These are phyloP conservation scores for Baorangia bicolor DNA, from an alignment of 768 basidiomycete species.

Conservation along the genomic window DNA sequence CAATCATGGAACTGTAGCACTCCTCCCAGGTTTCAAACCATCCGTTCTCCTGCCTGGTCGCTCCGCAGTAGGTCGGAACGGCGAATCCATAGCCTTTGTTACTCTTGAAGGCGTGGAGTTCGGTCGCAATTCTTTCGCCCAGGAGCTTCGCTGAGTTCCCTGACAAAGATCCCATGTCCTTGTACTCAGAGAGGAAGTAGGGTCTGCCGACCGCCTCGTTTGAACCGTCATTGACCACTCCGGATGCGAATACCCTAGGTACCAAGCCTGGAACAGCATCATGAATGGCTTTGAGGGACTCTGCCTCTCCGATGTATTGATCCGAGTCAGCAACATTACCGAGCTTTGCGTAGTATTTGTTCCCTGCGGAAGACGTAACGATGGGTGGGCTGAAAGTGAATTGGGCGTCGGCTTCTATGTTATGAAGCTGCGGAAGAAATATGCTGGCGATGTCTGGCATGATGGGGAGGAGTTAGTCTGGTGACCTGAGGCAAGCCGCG, in stretches of 20 bases:
- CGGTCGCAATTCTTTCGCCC: conserved; percentile 61
- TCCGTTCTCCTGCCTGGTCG: conserved; percentile 67
- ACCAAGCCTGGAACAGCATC: conserved; percentile 66
- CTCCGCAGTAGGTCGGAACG: conserved; percentile 76
- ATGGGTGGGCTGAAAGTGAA: conserved; percentile 47
- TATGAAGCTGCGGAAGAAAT: conserved; percentile 45
- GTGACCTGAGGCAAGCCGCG: too few species aligned
- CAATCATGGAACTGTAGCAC: conserved; percentile 63
- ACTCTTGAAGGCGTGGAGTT: conserved; percentile 60
- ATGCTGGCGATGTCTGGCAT: conserved; percentile 18
- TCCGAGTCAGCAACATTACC: conserved; percentile 54
- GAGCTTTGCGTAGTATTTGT: conserved; percentile 60
- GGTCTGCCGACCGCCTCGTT: conserved; percentile 42
- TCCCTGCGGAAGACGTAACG: conserved; percentile 56
- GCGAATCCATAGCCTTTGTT: conserved; percentile 63
- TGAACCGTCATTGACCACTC: conserved; percentile 31
- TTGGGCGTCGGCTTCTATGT: conserved; percentile 49
- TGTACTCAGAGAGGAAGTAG: conserved; percentile 76
- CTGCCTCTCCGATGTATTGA: conserved; percentile 68
- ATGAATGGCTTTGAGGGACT: conserved; percentile 63
- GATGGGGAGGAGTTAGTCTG: neutral
- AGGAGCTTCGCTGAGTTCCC: conserved; percentile 46
- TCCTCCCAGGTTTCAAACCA: conserved; percentile 72
- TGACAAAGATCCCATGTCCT: conserved; percentile 50
- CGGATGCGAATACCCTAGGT: conserved; percentile 54